Evolutionary conservation across 331 rosid species (phyloP), one percentile per base, ranked within the genome.

Genomic region (Telfairia occidentalis): DNA sequence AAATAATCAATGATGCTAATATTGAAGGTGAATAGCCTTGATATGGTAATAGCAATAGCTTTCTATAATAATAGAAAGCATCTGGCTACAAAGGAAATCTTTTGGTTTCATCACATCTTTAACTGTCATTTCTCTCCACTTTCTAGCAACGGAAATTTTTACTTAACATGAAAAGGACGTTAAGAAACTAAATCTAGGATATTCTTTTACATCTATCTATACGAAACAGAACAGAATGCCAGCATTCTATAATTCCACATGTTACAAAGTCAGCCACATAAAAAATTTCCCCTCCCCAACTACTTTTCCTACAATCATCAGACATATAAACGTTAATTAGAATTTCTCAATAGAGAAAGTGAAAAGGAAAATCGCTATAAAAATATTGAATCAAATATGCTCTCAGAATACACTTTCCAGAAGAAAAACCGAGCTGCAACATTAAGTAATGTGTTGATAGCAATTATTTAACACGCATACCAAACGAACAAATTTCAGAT

Each of bases 221-320:
- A 21, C 57, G 16, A 26, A 46, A 46, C 75, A 71, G 59, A 46
- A 46, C 75, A 71, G 59, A 71, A 71, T 49, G 40, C 9, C 58
- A 29, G 42, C 43, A 29, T 71, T 71, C 58, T 46, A 12, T 29
- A 43, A 38, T 30, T 28, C 28, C 42, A 71, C 57, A 69, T 42
- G 38, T 43, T 71, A 48, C 29, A 46, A 28, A 46, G 38, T 46
- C 75, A 29, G 42, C 16, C 29, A 43, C 23, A 69, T 16, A 38
- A 65, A 23, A 15, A 70, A 66, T 2, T 3, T 1, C 7, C 23
- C 26, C 26, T 8, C 23, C 75, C 57, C 74, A 24, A 24, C 35
- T 9, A 5, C 6, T 69, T 46, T 15, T 7, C 59, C 58, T n/a
- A n/a, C 75, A 7, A 46, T 43, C 46, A 71, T 6, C 57, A 71